Conservation (phyloP, 768 basidiomycete genomes). For the Hericium coralloides region DNA sequence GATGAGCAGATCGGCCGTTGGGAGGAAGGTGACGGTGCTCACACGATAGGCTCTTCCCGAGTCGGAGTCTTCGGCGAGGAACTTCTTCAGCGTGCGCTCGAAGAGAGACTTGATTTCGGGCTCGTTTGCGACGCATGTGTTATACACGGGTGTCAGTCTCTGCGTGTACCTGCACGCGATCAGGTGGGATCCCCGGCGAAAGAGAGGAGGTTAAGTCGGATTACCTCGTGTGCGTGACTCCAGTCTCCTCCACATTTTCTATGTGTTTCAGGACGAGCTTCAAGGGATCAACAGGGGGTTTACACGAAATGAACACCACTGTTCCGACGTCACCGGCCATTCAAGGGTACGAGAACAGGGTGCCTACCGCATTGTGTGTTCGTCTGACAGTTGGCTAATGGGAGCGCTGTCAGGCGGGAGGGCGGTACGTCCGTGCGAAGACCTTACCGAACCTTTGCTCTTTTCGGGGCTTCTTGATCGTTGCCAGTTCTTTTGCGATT, state of each 20-base stretch:
- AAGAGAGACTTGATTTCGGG: slow-evolving; percentile 62
- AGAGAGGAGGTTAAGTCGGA: neutral
- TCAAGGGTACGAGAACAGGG: neutral
- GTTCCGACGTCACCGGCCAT: neutral
- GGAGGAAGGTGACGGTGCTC: slow-evolving; percentile 10
- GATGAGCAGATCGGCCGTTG: no score
- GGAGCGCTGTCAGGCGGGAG: neutral
- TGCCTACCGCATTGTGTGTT: slow-evolving; percentile 68
- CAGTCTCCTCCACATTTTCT: slow-evolving; percentile 50
- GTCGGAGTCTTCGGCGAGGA: slow-evolving; percentile 39
- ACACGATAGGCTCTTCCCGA: slow-evolving; percentile 40
- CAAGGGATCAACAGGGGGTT: slow-evolving; percentile 69
- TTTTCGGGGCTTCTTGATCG: slow-evolving; percentile 56
- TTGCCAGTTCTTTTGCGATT: slow-evolving; percentile 61
- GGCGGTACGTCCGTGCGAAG: neutral
- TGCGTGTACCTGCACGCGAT: slow-evolving; percentile 45
- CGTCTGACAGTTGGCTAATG: slow-evolving; percentile 63
- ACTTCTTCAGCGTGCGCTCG: slow-evolving; percentile 39
- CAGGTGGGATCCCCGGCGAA: neutral
- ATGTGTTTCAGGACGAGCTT: slow-evolving; percentile 57
- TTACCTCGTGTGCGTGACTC: slow-evolving; percentile 58
- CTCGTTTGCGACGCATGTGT: slow-evolving; percentile 56
- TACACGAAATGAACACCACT: slow-evolving; percentile 81
- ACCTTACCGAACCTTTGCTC: slow-evolving; percentile 57
- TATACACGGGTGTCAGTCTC: slow-evolving; percentile 64